These are phyloP conservation scores for Fusarium concolor DNA, from an alignment of 2,329 filamentous ascomycete species.

Conservation along the genomic window DNA sequence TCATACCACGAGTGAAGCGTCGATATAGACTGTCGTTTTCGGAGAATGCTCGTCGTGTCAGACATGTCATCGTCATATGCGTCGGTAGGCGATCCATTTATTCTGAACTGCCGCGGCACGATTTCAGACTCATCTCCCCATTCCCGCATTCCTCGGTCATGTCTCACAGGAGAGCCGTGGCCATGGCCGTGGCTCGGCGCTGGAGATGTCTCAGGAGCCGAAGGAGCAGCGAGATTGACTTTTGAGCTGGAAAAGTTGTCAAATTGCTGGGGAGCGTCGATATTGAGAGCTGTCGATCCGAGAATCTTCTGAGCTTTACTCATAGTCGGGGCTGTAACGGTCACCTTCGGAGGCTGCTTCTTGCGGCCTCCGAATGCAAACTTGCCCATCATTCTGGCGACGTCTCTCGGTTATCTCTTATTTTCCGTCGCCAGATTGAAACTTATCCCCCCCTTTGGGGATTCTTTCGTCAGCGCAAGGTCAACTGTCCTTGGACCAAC, in stretches of 20 bases:
- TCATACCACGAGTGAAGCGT: constrained; percentile 70
- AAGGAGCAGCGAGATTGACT: constrained; percentile 32
- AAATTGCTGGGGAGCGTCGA: constrained; percentile 38
- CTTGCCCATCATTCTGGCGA: constrained; percentile 42
- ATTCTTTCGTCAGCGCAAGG: constrained; percentile 39
- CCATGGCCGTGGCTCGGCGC: constrained; percentile 11
- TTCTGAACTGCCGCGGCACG: constrained; percentile 40
- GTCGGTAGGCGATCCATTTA: constrained; percentile 30
- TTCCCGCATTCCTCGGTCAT: constrained; percentile 33
- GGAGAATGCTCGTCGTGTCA: constrained; percentile 57
- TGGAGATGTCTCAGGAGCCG: constrained; percentile 25
- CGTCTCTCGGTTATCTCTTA: constrained; percentile 4
- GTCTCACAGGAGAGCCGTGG: constrained; percentile 21
- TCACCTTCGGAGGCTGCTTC: constrained; percentile 46
- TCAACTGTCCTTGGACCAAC: constrained; percentile 35
- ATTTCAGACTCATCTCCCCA: constrained; percentile 47
- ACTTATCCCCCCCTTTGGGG: constrained; percentile 30
- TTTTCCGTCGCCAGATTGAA: constrained; percentile 26
- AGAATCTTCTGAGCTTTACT: constrained; percentile 47
- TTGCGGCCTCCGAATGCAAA: constrained; percentile 47
- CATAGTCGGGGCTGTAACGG: constrained; percentile 44
- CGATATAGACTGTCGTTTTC: constrained; percentile 64
- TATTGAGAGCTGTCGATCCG: constrained; percentile 42
- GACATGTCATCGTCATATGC: constrained; percentile 49
- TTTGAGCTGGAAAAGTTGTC: constrained; percentile 41